Evolutionary conservation across 2,329 filamentous ascomycete species (phyloP), one percentile per base, ranked within the genome.

Genomic region (Diaporthe destruens): DNA sequence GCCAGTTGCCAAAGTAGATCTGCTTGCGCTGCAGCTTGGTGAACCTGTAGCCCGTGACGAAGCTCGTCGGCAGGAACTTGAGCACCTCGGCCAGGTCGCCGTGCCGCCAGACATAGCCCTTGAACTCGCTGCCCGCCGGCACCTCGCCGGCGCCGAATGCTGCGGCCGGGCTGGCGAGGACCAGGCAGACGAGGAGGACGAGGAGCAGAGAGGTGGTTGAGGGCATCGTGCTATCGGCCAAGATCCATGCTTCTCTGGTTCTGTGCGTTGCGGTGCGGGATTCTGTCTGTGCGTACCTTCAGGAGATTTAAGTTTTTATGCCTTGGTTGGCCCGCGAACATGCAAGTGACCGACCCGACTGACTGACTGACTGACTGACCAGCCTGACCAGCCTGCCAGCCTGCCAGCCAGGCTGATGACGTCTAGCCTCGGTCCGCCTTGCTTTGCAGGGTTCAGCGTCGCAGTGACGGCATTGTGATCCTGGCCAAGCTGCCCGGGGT

Each of bases 81-180:
- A 84, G 75, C 1, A 82, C 82, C 73, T 84, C 82, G 44, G 77
- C 78, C 47, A 84, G 83, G 72, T 83, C 82, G 55, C 82, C 82
- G 72, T 84, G 82, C 5, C 82, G 80, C 82, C 82, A 83, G 5
- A 83, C 82, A 49, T 81, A 83, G 71, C 81, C 82, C 51, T 83
- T 83, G 77, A 84, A 83, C 7, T 81, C 81, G 75, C 80, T 82
- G 55, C 75, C 78, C 1, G 77, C 74, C 11, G 82, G 81, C 44
- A 84, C 80, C 66, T 82, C 80, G 51, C 82, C 82, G 1, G 82
- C 82, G 39, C 82, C 82, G 71, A 84, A 84, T 7, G 82, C 82
- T 1, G 80, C 77, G 55, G 73, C 81, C 36, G 78, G 77, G 32
- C 76, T 76, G 2, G 77, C 78, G 34, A 81, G 76, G 65, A 82